phyloP scores from a whole-genome alignment of 2,329 filamentous ascomycete species.

The Blastomyces parvus region DNA sequence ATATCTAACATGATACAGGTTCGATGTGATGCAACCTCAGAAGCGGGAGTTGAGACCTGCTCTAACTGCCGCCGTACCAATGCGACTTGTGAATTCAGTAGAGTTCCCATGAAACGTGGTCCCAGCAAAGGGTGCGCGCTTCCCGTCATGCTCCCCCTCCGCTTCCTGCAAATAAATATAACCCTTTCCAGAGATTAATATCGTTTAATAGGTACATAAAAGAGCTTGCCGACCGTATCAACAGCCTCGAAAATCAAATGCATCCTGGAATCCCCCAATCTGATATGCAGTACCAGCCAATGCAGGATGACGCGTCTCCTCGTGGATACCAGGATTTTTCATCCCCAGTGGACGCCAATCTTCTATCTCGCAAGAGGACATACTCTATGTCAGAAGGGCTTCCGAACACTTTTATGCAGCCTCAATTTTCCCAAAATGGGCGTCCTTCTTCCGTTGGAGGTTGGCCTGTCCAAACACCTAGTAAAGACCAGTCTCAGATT shows the following conservation, averaged over 20 bases:
- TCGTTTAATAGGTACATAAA: conserved; percentile 65
- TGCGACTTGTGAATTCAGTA: conserved; percentile 74
- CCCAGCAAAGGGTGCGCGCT: conserved; percentile 69
- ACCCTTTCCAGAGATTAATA: neutral
- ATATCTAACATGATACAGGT: conserved; percentile 42
- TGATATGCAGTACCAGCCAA: conserved; percentile 36
- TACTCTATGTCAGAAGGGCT: conserved; percentile 43
- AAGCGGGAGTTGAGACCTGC: conserved; percentile 63
- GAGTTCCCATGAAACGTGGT: conserved; percentile 78
- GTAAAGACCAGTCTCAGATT: conserved; percentile 19
- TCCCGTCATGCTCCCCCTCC: neutral
- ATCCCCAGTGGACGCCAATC: conserved; percentile 38
- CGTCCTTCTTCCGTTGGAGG: conserved; percentile 19
- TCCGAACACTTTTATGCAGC: conserved; percentile 34
- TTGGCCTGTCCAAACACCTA: conserved; percentile 23
- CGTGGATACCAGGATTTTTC: conserved; percentile 45
- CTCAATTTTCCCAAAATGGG: conserved; percentile 21
- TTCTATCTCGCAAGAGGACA: conserved; percentile 39
- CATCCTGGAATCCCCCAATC: conserved; percentile 25
- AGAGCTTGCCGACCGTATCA: conserved; percentile 74
- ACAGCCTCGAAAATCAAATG: conserved; percentile 72
- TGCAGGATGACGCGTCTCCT: conserved; percentile 33
- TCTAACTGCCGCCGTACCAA: conserved; percentile 70
- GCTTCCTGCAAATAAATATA: neutral
- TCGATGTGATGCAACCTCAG: conserved; percentile 72